Base-by-base conservation (phyloP, 345 rosid species). In the Eucalyptus sp. region DNA sequence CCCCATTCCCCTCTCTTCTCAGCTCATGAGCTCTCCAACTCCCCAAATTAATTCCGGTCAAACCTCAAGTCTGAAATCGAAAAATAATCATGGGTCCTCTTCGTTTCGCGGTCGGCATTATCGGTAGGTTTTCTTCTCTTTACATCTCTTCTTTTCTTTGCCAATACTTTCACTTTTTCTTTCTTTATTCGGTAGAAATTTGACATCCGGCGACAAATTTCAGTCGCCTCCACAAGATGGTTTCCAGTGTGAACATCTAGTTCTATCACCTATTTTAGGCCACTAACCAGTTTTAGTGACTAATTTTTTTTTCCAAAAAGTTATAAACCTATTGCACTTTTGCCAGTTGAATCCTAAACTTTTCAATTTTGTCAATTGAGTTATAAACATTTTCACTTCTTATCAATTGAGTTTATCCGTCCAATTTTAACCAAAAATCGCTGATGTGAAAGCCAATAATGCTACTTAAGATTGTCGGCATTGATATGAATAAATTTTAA, bases 331-430 rank as follows among this genome's bases (percentile, higher is more conserved):
- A 52, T 18, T 52, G 0, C 1, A 52, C 0, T 52, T 52, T 52
- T 52, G 10, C 0, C 0, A 0, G 25, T 52, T 52, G 58, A 52
- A 5, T 52, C 0, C 1, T 52, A 52, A 52, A 52, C 0, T 52
- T 52, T 52, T 18, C 10, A 52, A 52, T 52, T 52, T 52, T 52
- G 4, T 52, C 24, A 52, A 52, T 52, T 18, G 0, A 18, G 2
- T 52, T 52, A 7, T 8, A 52, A 52, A 52, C 10, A 52, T 52
- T 52, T 52, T 2, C 58, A 20, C 58, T 52, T 8, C 0, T 52
- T 20, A 52, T 1, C 10, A 52, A 20, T 52, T 52, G 10, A 52
- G 58, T 52, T 52, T 20, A 52, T 20, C 2, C 5, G 0, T 52
- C 25, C 10, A 52, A 52, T 18, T 20, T 52, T 52, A 52, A 20